Evolutionary conservation across 1,284 basidiomycete genomes (phyloP).

Genomic region (Ganoderma resinaceum): DNA sequence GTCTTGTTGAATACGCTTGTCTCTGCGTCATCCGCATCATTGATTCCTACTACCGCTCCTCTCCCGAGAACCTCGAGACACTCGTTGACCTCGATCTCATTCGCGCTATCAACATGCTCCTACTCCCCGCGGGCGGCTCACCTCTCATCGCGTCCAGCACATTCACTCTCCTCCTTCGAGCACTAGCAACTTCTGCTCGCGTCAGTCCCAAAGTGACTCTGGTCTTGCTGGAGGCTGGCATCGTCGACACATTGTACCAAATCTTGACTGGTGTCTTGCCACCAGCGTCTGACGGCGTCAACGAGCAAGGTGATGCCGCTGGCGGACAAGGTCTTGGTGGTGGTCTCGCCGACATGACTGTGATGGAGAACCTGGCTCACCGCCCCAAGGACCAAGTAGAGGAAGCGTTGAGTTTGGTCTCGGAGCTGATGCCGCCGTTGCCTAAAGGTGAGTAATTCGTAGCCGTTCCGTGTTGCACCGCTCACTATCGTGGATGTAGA

Average conservation of each 20-base stretch:
- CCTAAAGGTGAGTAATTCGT: constrained; percentile 73
- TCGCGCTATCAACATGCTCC: constrained; percentile 82
- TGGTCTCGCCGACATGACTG: constrained; percentile 92
- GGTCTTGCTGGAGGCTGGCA: constrained; percentile 86
- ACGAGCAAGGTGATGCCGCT: constrained; percentile 69
- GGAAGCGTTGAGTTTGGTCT: constrained; percentile 87
- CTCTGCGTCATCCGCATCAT: constrained; percentile 92
- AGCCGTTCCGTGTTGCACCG: constrained; percentile 13
- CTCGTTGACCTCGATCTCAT: constrained; percentile 88
- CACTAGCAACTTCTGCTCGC: constrained; percentile 85
- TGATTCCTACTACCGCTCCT: constrained; percentile 88
- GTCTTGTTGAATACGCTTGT: constrained; percentile 92
- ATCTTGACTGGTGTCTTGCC: constrained; percentile 93
- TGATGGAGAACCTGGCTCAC: constrained; percentile 97
- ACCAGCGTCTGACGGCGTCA: constrained; percentile 58
- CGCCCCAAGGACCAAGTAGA: constrained; percentile 97
- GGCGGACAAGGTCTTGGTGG: constrained; percentile 81
- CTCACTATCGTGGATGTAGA: constrained; percentile 52
- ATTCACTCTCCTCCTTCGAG: constrained; percentile 88
- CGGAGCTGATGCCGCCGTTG: constrained; percentile 89
- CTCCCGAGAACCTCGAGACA: constrained; percentile 84
- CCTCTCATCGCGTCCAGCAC: constrained; percentile 86
- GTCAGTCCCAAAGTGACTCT: constrained; percentile 89
- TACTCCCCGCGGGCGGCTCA: constrained; percentile 87
- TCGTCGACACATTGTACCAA: constrained; percentile 91